A percentile compares a stretch with the other conserved stretches of the same genome.
phyloP scores from a whole-genome alignment of 2,329 filamentous ascomycete species.

The Microcyclospora tardicrescens region DNA sequence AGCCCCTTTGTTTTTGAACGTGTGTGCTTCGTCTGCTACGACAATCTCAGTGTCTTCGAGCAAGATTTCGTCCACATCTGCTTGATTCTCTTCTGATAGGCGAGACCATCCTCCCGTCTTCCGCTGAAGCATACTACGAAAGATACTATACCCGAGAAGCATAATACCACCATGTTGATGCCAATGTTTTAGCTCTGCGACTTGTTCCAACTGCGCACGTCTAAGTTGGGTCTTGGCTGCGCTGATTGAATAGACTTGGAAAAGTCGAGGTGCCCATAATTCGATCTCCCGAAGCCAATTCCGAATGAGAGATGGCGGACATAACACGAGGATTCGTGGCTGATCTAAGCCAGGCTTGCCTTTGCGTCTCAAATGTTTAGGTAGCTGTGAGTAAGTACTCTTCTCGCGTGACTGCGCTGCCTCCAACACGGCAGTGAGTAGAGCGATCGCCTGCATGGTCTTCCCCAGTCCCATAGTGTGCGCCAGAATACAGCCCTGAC shows the following conservation, averaged over 20 bases:
- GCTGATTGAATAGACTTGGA: conserved; percentile 35
- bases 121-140: conserved; percentile 35
- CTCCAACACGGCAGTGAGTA: conserved; percentile 63
- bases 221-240: conserved; percentile 26
- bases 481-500: conserved; percentile 67
- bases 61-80: conserved; percentile 37
- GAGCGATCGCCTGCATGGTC: conserved; percentile 74
- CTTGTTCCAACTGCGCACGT: no score
- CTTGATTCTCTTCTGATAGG: conserved; percentile 21
- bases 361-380: conserved; percentile 39
- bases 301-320: conserved; percentile 58
- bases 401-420: conserved; percentile 48
- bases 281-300: conserved; percentile 75
- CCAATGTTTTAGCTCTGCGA: conserved; percentile 44
- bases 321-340: conserved; percentile 58
- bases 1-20: conserved; percentile 53
- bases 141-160: conserved; percentile 62
- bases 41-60: conserved; percentile 55
- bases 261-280: conserved; percentile 51
- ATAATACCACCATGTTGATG: conserved; percentile 53
- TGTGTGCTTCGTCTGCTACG: conserved; percentile 75
- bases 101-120: conserved; percentile 29
- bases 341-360: conserved; percentile 23
- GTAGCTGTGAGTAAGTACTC: conserved; percentile 52
- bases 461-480: conserved; percentile 91